phyloP scores from a whole-genome alignment of 2,329 filamentous ascomycete genomes.

The Polychaeton citri region DNA sequence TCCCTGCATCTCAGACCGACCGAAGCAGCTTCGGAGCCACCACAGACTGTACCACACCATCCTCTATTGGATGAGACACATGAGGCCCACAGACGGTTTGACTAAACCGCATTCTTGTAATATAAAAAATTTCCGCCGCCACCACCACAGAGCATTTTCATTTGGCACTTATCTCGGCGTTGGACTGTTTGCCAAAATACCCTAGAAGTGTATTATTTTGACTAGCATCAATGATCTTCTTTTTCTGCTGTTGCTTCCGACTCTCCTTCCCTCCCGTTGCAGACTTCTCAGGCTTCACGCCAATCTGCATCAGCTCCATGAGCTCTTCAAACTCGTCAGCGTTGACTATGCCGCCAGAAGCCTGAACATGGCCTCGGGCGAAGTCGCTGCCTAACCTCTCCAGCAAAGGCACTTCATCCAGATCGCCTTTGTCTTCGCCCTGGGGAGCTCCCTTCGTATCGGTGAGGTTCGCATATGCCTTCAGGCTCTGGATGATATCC shows the following conservation, averaged over 20 bases:
- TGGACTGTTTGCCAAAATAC: slow-evolving; percentile 35
- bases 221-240: slow-evolving; percentile 19
- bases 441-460: slow-evolving; percentile 23
- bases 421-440: slow-evolving; percentile 3
- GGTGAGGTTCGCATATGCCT: slow-evolving; percentile 34
- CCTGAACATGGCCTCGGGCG: slow-evolving; percentile 53
- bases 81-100: neutral
- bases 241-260: slow-evolving; percentile 23
- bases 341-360: slow-evolving; percentile 51
- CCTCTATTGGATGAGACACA: neutral
- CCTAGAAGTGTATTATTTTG: slow-evolving; percentile 43
- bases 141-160: no score
- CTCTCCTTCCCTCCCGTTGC: no score
- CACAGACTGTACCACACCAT: neutral
- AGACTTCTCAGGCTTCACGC: slow-evolving; percentile 38
- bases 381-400: slow-evolving; percentile 49
- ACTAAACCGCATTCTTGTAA: no score
- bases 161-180: no score
- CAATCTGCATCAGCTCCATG: slow-evolving; percentile 44
- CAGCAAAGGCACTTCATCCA: slow-evolving; percentile 19
- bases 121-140: no score
- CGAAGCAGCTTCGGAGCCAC: neutral
- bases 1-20: neutral
- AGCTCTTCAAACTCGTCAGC: slow-evolving; percentile 52
- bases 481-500: slow-evolving; percentile 48